These are phyloP conservation scores for Anthoceros angustus DNA, from an alignment of 225 moss, liverwort and hornwort species.

Conservation along the genomic window DNA sequence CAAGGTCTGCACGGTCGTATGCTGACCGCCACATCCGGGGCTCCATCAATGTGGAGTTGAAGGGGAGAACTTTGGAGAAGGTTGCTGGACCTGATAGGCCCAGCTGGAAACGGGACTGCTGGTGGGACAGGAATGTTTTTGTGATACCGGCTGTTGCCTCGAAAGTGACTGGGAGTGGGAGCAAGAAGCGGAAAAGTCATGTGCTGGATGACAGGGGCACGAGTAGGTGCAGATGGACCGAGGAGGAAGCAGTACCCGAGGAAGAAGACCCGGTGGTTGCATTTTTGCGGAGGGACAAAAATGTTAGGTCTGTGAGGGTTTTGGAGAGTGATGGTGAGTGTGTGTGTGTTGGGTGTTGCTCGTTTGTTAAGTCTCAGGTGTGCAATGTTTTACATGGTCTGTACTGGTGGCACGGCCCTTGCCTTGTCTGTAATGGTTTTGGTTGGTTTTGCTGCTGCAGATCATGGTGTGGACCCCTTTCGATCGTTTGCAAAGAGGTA, in stretches of 20 bases:
- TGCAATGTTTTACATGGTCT: background rate
- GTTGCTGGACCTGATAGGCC: constrained; percentile 34
- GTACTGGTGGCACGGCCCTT: background rate
- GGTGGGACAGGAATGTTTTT: constrained; percentile 39
- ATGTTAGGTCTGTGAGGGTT: constrained; percentile 26
- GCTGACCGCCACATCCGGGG: constrained; percentile 35
- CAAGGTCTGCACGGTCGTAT: constrained; percentile 20
- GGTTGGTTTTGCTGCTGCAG: constrained; percentile 9
- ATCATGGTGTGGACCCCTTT: constrained; percentile 23
- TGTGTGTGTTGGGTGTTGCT: background rate
- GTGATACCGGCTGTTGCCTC: constrained; percentile 19
- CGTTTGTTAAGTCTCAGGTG: background rate
- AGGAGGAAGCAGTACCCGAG: background rate
- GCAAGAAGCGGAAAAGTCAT: constrained; percentile 16
- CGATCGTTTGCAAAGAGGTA: constrained; percentile 28
- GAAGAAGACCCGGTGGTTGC: constrained; percentile 15
- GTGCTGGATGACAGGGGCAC: constrained; percentile 12
- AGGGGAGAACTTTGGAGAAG: constrained; percentile 22
- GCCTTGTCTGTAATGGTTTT: background rate
- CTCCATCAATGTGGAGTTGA: constrained; percentile 25
- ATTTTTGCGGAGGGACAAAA: constrained; percentile 19
- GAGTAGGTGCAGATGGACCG: constrained; percentile 5
- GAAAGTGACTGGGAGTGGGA: constrained; percentile 7
- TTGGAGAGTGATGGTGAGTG: constrained; percentile 26
- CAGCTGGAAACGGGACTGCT: constrained; percentile 30